These are phyloP conservation scores for Torulaspora franciscae DNA, from an alignment of 805 yeast species.

Conservation along the genomic window DNA sequence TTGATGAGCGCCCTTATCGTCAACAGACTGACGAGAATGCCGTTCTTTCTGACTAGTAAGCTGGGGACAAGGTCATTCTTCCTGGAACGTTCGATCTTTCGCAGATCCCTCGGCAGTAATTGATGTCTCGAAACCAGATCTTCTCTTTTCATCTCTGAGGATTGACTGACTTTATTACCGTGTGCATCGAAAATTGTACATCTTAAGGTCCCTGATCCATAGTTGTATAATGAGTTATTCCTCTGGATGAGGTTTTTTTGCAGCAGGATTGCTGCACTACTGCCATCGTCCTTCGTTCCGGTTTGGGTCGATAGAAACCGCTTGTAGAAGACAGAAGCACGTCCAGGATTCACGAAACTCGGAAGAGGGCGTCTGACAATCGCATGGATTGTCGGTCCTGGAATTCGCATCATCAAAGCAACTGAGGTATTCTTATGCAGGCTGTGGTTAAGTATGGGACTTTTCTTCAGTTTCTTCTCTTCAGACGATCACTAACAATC, in stretches of 20 bases:
- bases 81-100: constrained; percentile 75
- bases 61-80: constrained; percentile 67
- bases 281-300: constrained; percentile 4
- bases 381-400: not conserved
- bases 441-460: not conserved
- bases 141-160: constrained; percentile 68
- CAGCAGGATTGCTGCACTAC: constrained; percentile 31
- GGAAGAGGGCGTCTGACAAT: not conserved
- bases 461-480: not conserved
- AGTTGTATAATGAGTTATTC: constrained; percentile 32
- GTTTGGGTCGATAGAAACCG: constrained; percentile 1
- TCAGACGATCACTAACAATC: not conserved
- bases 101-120: constrained; percentile 78
- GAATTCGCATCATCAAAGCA: not conserved
- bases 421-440: too few species aligned
- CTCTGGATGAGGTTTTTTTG: constrained; percentile 40
- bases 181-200: constrained; percentile 74
- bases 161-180: constrained; percentile 67
- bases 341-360: not conserved
- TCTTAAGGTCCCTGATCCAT: constrained; percentile 45
- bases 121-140: constrained; percentile 70
- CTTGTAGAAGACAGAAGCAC: not conserved
- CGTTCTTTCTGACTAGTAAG: constrained; percentile 66
- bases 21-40: constrained; percentile 69
- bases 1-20: constrained; percentile 79